A percentile compares a stretch with the other conserved stretches of the same genome.
Conservation (phyloP, 495 filamentous ascomycete genomes). For the Neurospora sp. region DNA sequence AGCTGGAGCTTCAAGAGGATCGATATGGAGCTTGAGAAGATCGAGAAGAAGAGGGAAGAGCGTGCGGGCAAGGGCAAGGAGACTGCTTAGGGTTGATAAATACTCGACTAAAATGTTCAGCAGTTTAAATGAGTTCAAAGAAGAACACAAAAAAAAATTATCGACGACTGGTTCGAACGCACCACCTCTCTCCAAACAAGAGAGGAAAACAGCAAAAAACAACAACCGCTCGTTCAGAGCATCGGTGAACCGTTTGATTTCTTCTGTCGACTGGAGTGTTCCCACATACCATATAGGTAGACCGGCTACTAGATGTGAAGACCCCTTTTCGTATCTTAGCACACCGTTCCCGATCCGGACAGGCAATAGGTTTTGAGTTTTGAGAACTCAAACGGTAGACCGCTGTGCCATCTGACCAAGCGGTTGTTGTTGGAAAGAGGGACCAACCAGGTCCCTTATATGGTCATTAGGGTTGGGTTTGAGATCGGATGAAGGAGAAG, state of each 20-base stretch:
- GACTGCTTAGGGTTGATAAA: background rate
- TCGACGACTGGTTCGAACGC: background rate
- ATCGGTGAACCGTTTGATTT: background rate
- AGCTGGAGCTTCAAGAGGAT: conserved; percentile 46
- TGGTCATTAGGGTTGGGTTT: background rate
- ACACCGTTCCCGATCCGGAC: background rate
- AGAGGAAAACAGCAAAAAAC: background rate
- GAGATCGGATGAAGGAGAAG: background rate
- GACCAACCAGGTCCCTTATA: background rate
- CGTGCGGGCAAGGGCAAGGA: conserved; percentile 5
- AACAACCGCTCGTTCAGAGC: background rate
- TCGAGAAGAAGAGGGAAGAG: conserved; percentile 27
- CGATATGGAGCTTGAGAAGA: conserved; percentile 28
- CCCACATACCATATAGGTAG: background rate
- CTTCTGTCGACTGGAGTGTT: background rate
- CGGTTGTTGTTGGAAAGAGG: background rate
- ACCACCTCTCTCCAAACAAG: background rate
- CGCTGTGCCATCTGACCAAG: background rate
- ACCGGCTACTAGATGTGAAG: background rate
- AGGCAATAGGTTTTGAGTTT: background rate
- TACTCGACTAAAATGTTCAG: background rate
- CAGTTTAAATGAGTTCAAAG: background rate
- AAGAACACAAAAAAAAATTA: background rate
- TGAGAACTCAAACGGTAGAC: background rate
- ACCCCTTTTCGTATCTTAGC: background rate